A percentile compares a stretch with the other conserved stretches of the same genome.
Conservation (phyloP, 305 asterid genomes). For the Fraxinus albicans region DNA sequence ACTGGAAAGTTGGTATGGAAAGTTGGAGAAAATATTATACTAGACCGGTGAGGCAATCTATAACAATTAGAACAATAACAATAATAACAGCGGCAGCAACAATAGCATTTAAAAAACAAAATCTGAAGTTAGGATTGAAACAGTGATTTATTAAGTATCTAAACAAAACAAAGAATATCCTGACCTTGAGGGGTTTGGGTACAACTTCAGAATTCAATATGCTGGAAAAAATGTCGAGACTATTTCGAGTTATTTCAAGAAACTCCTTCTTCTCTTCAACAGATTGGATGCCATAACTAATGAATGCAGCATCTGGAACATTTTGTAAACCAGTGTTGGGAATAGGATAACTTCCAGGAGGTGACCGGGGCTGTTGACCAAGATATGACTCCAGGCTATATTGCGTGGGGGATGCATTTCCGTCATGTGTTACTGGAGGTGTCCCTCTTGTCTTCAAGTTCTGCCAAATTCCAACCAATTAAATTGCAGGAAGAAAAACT, state of each 20-base stretch:
- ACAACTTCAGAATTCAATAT: constrained; percentile 72
- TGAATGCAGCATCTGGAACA: constrained; percentile 39
- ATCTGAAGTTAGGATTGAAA: constrained; percentile 7
- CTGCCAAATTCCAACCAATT: constrained; percentile 40
- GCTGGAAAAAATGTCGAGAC: constrained; percentile 81
- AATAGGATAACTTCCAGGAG: constrained; percentile 65
- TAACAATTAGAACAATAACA: not conserved
- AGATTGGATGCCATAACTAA: constrained; percentile 48
- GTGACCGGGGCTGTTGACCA: constrained; percentile 49
- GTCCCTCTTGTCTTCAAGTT: constrained; percentile 56
- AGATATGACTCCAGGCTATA: constrained; percentile 63
- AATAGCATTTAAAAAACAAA: not conserved
- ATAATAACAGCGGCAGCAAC: not conserved
- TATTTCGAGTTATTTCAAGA: constrained; percentile 72
- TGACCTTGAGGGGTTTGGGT: constrained; percentile 69
- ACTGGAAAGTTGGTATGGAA: not conserved
- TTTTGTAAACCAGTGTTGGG: constrained; percentile 44
- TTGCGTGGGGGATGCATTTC: constrained; percentile 34
- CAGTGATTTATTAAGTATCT: not conserved
- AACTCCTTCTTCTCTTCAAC: constrained; percentile 69
- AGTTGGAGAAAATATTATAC: not conserved
- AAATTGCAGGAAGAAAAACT: constrained; percentile 16
- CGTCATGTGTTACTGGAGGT: constrained; percentile 45
- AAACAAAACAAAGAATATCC: constrained; percentile 10
- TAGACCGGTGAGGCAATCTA: not conserved